Evolutionary conservation across 2,329 filamentous ascomycete genomes (phyloP), one percentile per base, ranked within the genome.

Genomic region (Rachicladosporium sp.): DNA sequence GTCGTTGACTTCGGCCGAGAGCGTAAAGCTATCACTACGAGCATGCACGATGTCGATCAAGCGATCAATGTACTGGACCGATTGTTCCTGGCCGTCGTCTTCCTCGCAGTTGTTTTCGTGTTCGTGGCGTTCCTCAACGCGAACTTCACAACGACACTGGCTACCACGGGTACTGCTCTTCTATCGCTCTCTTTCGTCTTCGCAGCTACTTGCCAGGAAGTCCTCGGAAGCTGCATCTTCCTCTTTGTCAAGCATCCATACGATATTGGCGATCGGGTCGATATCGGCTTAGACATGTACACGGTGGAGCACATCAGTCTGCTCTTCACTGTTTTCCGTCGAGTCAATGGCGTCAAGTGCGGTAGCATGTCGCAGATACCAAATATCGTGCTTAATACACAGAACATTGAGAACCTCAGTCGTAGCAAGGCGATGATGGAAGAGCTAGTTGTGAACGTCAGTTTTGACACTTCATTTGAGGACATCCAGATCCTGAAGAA

Each of bases 181-280:
- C 76, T 98, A 7, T 96, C 89, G 4, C 69, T 96, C n/a, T 95
- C 89, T 3, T 98, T 98, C 65, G 82, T 95, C 51, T 96, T 98
- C 60, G 80, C 88, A 15, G 81, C 82, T 41, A 95, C 88, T 1
- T 80, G 82, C 3, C 88, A 95, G 62, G 91, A 98, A 62, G 82
- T 98, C 47, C 75, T 98, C n/a, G 89, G 89, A 54, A 95, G 88
- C 30, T 96, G 89, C 67, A 94, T 98, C 55, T 98, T 98, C 68
- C 68, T 98, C 1, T 98, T 98, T 54, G 86, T 96, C 68, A 98
- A 98, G 69, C 91, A 98, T 59, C 89, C 91, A 0, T 96, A 83
- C 59, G 91, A 98, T 58, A 87, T 96, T 12, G 88, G 89, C 45
- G 91, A 98, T 59, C 80, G 91, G 19, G 84, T 96, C 33, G 87